A percentile compares a stretch with the other conserved stretches of the same genome.
Evolutionary conservation across 495 filamentous ascomycete species (phyloP).

Genomic region (Xanthoparmelia taractica): DNA sequence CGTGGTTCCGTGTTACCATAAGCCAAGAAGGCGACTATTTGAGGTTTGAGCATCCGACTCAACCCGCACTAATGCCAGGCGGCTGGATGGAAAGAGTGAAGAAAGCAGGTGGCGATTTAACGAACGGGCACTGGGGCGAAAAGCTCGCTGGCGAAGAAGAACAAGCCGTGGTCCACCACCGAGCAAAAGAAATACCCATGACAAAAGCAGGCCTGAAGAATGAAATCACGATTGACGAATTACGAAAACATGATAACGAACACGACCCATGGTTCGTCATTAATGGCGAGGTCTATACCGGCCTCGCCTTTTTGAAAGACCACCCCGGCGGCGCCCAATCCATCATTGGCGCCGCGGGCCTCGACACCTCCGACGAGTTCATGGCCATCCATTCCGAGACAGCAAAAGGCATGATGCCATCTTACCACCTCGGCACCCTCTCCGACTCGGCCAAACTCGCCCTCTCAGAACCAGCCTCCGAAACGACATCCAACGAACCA

Average conservation of each 20-base stretch:
- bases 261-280: slow-evolving; percentile 84
- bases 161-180: slow-evolving; percentile 34
- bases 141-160: slow-evolving; percentile 52
- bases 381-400: slow-evolving; percentile 91
- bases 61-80: slow-evolving; percentile 67
- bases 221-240: slow-evolving; percentile 61
- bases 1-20: slow-evolving; percentile 83
- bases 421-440: slow-evolving; percentile 80
- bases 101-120: slow-evolving; percentile 71
- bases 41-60: slow-evolving; percentile 85
- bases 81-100: slow-evolving; percentile 98
- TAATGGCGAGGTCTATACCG: slow-evolving; percentile 88
- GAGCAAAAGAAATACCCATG: slow-evolving; percentile 67
- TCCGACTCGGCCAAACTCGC: slow-evolving; percentile 48
- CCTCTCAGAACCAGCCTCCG: slow-evolving; percentile 37
- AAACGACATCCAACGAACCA: slow-evolving; percentile 30
- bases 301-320: slow-evolving; percentile 70
- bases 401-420: slow-evolving; percentile 84
- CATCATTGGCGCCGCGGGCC: slow-evolving; percentile 74
- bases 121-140: slow-evolving; percentile 85
- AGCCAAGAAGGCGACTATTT: slow-evolving; percentile 59
- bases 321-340: slow-evolving; percentile 88
- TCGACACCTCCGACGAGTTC: slow-evolving; percentile 89
- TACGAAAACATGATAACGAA: slow-evolving; percentile 59
- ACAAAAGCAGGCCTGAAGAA: slow-evolving; percentile 59